Conservation (phyloP, 2,329 filamentous ascomycete genomes). For the Ophiognomonia clavigignenti-juglandacearum region DNA sequence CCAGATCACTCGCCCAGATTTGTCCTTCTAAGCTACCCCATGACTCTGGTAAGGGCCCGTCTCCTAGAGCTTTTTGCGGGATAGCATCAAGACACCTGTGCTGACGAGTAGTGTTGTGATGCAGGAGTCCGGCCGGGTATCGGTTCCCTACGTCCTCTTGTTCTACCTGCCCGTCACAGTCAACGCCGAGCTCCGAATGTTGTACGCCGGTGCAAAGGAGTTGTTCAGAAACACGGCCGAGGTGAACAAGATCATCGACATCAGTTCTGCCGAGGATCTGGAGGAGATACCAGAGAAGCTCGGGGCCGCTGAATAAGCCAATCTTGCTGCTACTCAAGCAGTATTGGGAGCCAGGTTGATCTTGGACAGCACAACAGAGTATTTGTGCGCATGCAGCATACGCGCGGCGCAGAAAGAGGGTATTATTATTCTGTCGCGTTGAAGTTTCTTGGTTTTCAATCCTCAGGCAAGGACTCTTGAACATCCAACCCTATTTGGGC, state of each 20-base stretch:
- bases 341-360: not conserved
- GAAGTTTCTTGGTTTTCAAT: constrained; percentile 22
- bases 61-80: not conserved
- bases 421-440: constrained; percentile 6
- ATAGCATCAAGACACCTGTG: not conserved
- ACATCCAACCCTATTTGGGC: constrained; percentile 59
- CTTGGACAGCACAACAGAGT: not conserved
- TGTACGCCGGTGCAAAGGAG: constrained; percentile 95
- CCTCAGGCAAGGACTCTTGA: constrained; percentile 45
- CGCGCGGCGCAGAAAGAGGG: constrained; percentile 9
- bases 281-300: constrained; percentile 71
- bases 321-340: not conserved
- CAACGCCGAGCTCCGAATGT: constrained; percentile 82
- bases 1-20: constrained; percentile 90
- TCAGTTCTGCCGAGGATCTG: constrained; percentile 75
- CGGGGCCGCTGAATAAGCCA: constrained; percentile 25
- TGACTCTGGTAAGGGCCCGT: constrained; percentile 67
- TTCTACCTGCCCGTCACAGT: constrained; percentile 93
- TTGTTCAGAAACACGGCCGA: constrained; percentile 90
- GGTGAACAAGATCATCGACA: constrained; percentile 82
- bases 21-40: constrained; percentile 82
- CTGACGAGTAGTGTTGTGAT: not conserved
- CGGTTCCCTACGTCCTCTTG: constrained; percentile 88
- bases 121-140: constrained; percentile 74
- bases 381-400: not conserved